phyloP scores from a whole-genome alignment of 2,329 filamentous ascomycete genomes.

The Verticillium dahliae region DNA sequence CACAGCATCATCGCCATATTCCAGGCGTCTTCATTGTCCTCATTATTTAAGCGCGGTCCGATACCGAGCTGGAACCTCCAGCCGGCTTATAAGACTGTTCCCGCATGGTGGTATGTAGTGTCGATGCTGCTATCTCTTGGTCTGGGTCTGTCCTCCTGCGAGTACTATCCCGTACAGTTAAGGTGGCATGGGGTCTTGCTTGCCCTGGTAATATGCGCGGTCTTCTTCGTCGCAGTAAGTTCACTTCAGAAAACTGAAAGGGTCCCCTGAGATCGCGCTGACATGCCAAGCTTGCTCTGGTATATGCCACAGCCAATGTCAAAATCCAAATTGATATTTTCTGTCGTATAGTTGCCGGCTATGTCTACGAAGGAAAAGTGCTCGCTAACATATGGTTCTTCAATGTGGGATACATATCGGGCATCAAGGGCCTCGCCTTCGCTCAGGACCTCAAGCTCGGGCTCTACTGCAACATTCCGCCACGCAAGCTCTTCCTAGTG shows the following conservation, averaged over 20 bases:
- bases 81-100: conserved; percentile 12
- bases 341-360: conserved; percentile 36
- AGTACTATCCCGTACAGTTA: conserved; percentile 22
- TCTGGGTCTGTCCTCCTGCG: conserved; percentile 20
- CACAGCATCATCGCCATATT: conserved; percentile 11
- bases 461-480: conserved; percentile 34
- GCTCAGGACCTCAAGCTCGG: conserved; percentile 39
- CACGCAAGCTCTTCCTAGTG: conserved; percentile 33
- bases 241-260: conserved; percentile 32
- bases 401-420: conserved; percentile 31
- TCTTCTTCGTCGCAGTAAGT: conserved; percentile 21
- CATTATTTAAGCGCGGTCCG: background rate
- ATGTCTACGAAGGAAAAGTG: conserved; percentile 36
- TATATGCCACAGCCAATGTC: conserved; percentile 33
- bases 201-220: conserved; percentile 17
- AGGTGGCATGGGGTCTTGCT: conserved; percentile 24
- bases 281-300: conserved; percentile 18
- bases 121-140: conserved; percentile 14
- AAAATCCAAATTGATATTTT: conserved; percentile 37
- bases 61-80: conserved; percentile 3
- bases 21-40: background rate
- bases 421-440: conserved; percentile 33
- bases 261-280: conserved; percentile 54
- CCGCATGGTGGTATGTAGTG: conserved; percentile 18
- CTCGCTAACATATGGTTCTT: conserved; percentile 31